Conservation (phyloP, 73 alveolate genomes). For the Paraurostyla sp. region DNA sequence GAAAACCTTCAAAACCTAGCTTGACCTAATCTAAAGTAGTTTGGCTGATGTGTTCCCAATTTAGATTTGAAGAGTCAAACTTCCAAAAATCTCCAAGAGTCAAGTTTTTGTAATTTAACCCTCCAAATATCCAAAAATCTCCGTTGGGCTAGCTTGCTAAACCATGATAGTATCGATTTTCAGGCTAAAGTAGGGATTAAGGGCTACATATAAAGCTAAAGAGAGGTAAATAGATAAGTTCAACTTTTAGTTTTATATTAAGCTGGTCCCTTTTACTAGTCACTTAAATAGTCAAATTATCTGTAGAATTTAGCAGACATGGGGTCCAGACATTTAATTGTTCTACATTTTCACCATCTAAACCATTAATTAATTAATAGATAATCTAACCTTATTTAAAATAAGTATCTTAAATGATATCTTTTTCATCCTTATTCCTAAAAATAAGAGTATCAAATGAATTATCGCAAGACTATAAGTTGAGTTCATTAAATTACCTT, state of each 20-base stretch:
- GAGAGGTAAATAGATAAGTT: neutral
- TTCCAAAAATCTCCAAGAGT: slow-evolving; percentile 54
- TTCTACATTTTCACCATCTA: slow-evolving; percentile 26
- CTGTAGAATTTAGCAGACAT: neutral
- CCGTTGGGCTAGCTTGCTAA: neutral
- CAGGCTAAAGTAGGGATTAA: slow-evolving; percentile 18
- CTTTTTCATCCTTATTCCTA: too few species aligned
- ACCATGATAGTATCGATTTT: slow-evolving; percentile 7
- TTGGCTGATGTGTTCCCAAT: slow-evolving; percentile 39
- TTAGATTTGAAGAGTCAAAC: neutral
- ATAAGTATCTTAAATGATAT: too few species aligned
- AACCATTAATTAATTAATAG: too few species aligned
- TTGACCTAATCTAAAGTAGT: neutral
- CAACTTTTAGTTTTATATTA: neutral
- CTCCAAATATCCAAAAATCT: slow-evolving; percentile 35
- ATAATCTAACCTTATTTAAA: too few species aligned
- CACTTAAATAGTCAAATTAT: neutral
- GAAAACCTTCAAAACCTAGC: neutral
- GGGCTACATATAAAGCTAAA: slow-evolving; percentile 29
- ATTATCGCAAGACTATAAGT: too few species aligned
- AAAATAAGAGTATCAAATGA: too few species aligned
- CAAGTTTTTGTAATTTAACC: neutral
- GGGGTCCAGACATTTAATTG: slow-evolving; percentile 24
- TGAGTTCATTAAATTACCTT: too few species aligned
- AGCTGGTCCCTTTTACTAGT: neutral